Base-by-base conservation (phyloP, 2,329 filamentous ascomycete species). In the Xylaria sp. region DNA sequence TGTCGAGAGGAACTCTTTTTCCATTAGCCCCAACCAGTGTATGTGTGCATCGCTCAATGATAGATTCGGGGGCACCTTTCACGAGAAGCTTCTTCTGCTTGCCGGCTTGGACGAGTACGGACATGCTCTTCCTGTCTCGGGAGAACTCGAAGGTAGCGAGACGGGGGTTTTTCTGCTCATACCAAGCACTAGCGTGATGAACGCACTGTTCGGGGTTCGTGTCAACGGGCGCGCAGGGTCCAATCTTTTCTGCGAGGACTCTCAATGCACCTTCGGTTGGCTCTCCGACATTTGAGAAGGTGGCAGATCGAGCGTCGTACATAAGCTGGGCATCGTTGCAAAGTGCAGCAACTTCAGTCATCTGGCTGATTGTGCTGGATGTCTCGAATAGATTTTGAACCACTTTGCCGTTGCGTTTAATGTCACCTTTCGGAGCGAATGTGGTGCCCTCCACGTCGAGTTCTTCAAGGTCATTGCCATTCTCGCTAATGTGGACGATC, bases 41-140 rank as follows among this genome's bases (percentile, higher is more conserved):
- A 77, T 95, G 89, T 58, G 93, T 92, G 85, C 96, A 99, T 68
- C 97, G 92, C 75, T 97, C 95, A 70, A 99, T 88, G 74, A 99
- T 90, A 13, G 94, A 93, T 81, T 99, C 96, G 6, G 96, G 96
- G 23, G 97, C 96, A 76, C 96, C 96, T 83, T 99, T 99, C 73
- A 99, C 94, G 58, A 99, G 87, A 11, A 99, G 89, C 79, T 92
- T 94, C 82, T 96, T 89, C 61, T 89, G 81, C 59, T 86, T 84
- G 65, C 88, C 90, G 63, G 87, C 86, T 72, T 91, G 87, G 71
- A 97, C 93, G 67, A 98, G 84, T 42, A 99, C 97, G 57, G 96
- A 99, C 96, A 99, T 99, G 82, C 95, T 98, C 88, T 99, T 99
- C 71, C 96, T 90, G 81, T 99, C 96, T 75, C 96, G 90, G 1